Evolutionary conservation across 441 rosid species (phyloP).

Genomic region (Populus hybrid): DNA sequence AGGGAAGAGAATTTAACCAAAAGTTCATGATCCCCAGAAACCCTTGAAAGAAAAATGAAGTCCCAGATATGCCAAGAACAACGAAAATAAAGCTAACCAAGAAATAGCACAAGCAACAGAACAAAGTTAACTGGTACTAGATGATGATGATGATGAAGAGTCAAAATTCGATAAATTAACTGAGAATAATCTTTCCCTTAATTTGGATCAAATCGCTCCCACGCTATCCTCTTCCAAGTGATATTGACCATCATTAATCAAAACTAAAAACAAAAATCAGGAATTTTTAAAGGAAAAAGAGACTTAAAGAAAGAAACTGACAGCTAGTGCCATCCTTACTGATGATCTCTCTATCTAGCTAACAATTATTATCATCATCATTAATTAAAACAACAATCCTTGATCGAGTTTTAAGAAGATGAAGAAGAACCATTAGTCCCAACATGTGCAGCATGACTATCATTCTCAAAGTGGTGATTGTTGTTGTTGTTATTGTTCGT

Average conservation of each 20-base stretch:
- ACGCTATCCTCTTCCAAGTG: constrained; percentile 31
- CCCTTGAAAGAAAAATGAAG: neutral
- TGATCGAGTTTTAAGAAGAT: constrained; percentile 50
- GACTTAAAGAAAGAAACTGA: constrained; percentile 15
- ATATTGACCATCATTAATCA: constrained; percentile 29
- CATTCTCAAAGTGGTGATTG: constrained; percentile 36
- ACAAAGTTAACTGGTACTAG: neutral
- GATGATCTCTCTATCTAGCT: constrained; percentile 34
- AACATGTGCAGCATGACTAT: constrained; percentile 26
- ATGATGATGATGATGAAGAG: neutral
- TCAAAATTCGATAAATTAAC: neutral
- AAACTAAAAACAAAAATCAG: constrained; percentile 11
- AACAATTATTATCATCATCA: constrained; percentile 35
- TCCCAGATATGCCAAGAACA: neutral
- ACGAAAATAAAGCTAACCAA: neutral
- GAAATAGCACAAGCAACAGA: neutral
- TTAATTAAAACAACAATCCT: neutral
- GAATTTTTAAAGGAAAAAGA: neutral
- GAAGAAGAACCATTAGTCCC: constrained; percentile 69
- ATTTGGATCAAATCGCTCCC: constrained; percentile 17
- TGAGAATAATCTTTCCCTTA: constrained; percentile 22
- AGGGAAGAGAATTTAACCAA: neutral
- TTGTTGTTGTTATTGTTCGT: constrained; percentile 11
- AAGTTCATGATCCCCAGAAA: neutral
- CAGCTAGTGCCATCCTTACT: constrained; percentile 39